These are phyloP conservation scores for Rhodamnia argentea DNA, from an alignment of 345 rosid genomes.

Conservation along the genomic window DNA sequence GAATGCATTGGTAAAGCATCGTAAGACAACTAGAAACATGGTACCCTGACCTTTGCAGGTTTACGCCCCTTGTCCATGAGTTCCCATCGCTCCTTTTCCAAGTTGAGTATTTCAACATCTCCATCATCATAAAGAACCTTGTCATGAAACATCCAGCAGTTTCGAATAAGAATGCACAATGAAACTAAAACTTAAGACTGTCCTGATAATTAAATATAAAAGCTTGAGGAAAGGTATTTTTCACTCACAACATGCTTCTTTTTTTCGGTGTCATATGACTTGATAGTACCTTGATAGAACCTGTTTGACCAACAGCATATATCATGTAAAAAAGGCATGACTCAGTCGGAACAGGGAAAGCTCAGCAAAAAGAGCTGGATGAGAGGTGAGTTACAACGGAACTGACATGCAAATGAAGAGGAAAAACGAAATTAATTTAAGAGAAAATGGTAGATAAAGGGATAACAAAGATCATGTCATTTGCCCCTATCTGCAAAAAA, in stretches of 20 bases:
- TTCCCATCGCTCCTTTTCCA: conserved; percentile 92
- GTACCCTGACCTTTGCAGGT: conserved; percentile 41
- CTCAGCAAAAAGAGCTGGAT: background rate
- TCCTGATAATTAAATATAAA: background rate
- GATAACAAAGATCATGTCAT: background rate
- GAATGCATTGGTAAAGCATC: background rate
- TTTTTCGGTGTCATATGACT: conserved; percentile 78
- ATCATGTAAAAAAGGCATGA: background rate
- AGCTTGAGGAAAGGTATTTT: background rate
- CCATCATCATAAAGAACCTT: conserved; percentile 90
- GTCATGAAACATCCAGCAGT: background rate
- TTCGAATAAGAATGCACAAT: background rate
- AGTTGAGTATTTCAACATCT: conserved; percentile 84
- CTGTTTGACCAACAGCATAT: conserved; percentile 30
- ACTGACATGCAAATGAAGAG: background rate
- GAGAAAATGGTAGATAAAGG: background rate
- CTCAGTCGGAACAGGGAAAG: background rate
- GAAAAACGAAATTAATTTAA: background rate
- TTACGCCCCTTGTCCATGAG: conserved; percentile 51
- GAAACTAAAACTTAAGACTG: background rate
- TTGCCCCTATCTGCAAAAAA: background rate
- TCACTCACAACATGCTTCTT: conserved; percentile 77
- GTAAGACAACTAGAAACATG: background rate
- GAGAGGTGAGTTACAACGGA: background rate
- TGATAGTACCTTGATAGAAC: conserved; percentile 87